Evolutionary conservation across 2,329 filamentous ascomycete genomes (phyloP), one percentile per base, ranked within the genome.

Genomic region (Phoma herbarum): DNA sequence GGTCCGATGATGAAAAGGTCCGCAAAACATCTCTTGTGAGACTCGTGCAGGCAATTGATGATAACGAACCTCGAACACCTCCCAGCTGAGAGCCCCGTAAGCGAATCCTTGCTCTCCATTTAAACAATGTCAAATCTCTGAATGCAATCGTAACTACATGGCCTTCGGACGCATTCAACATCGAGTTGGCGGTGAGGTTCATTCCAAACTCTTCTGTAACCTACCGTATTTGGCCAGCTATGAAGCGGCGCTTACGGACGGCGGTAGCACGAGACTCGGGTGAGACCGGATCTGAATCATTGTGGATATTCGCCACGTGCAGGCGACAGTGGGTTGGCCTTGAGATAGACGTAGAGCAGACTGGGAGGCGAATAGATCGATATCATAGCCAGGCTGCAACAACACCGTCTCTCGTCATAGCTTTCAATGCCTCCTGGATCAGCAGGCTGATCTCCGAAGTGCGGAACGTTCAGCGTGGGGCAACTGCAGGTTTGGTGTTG

Each of bases 271-370:
- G 20, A 42, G 46, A 23, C 41, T 41, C 45, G 46, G 39, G n/a
- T 25, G 26, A 46, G 10, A 20, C 33, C 50, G 45, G 41, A 37
- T 46, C 31, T 23, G 22, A 26, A 42, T 18, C 41, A 31, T 29
- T 12, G 46, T 51, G 41, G 41, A 54, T 42, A 42, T 59, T 51
- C 41, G 50, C 56, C 56, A 59, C 50, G 51, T 54, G 43, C 35
- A 59, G 50, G 50, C 46, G 42, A 39, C 56, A 26, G 23, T 23
- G 22, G 18, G 12, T 39, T 49, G 44, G 25, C 26, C 42, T 41
- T 20, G 37, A 41, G 22, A 9, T n/a, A 20, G 22, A 39, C 20
- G n/a, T 41, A 44, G 33, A 45, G 25, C 25, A 41, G 20, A 18
- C 18, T 5, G 25, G 14, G 25, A 59, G 29, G 49, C 39, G 39